Conservation (phyloP, 345 rosid genomes). For the Microthlaspi erraticum region DNA sequence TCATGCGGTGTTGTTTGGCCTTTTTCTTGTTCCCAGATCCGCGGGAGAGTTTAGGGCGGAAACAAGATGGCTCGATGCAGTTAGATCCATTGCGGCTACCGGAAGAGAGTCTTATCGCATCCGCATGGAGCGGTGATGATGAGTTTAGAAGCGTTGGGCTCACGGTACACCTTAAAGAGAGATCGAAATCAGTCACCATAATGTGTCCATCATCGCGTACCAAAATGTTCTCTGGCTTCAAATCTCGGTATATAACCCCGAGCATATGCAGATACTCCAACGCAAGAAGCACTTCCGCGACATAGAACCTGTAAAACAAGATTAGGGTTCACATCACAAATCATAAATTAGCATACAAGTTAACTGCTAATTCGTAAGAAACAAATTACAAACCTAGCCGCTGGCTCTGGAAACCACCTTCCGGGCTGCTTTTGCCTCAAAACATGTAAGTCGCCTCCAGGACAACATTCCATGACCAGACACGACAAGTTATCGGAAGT, state of each 20-base stretch:
- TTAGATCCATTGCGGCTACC: slow-evolving; percentile 69
- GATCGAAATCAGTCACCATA: slow-evolving; percentile 96
- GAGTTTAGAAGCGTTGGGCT: slow-evolving; percentile 83
- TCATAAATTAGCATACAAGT: not conserved
- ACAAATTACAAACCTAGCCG: slow-evolving; percentile 87
- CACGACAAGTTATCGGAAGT: slow-evolving; percentile 88
- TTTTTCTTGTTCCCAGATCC: slow-evolving; percentile 52
- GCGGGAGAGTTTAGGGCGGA: slow-evolving; percentile 71
- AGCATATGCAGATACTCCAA: slow-evolving; percentile 98
- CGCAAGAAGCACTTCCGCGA: slow-evolving; percentile 96
- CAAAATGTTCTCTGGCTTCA: slow-evolving; percentile 95
- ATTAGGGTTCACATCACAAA: slow-evolving; percentile 8
- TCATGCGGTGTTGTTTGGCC: slow-evolving; percentile 54
- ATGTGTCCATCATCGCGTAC: slow-evolving; percentile 97
- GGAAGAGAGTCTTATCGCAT: slow-evolving; percentile 63
- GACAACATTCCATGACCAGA: slow-evolving; percentile 96
- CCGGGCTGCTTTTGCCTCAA: slow-evolving; percentile 91
- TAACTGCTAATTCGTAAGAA: not conserved
- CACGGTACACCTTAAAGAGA: slow-evolving; percentile 88
- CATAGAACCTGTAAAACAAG: slow-evolving; percentile 68
- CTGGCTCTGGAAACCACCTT: slow-evolving; percentile 82
- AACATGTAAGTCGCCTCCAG: slow-evolving; percentile 96
- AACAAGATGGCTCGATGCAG: slow-evolving; percentile 85
- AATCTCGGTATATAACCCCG: slow-evolving; percentile 86
- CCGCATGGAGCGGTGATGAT: slow-evolving; percentile 57